These are phyloP conservation scores for Desmodesmus armatus DNA, from an alignment of 139 green algal species.

Conservation along the genomic window DNA sequence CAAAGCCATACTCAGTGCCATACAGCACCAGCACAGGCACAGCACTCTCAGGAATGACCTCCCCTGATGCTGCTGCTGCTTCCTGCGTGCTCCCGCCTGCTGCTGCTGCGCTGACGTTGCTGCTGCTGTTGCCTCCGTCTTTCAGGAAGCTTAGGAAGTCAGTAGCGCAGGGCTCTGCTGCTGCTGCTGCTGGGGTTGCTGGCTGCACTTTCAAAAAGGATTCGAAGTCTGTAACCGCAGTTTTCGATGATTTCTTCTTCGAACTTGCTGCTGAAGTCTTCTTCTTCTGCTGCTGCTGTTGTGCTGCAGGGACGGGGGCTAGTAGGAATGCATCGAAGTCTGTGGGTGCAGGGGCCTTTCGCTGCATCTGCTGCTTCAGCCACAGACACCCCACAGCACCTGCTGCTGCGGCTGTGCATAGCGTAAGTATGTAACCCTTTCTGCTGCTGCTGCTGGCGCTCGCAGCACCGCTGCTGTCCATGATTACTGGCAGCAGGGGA, in stretches of 20 bases:
- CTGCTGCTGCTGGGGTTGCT: too few species aligned
- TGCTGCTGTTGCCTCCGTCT: background rate
- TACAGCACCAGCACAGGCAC: slow-evolving; percentile 80
- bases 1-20: slow-evolving; percentile 93
- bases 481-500: too few species aligned
- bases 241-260: too few species aligned
- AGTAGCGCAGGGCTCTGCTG: slow-evolving; percentile 11
- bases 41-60: slow-evolving; percentile 44
- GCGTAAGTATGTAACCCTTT: too few species aligned
- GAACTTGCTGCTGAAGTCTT: too few species aligned
- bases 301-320: background rate
- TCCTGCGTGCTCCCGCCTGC: background rate
- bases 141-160: slow-evolving; percentile 47
- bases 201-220: slow-evolving; percentile 25
- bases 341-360: slow-evolving; percentile 5
- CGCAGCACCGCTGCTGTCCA: too few species aligned
- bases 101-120: background rate
- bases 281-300: too few species aligned
- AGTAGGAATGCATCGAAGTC: slow-evolving; percentile 43
- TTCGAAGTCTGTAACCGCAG: slow-evolving; percentile 22
- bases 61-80: background rate
- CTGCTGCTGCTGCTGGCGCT: too few species aligned
- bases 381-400: background rate
- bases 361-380: slow-evolving; percentile 7
- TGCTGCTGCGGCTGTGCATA: background rate